A percentile compares a stretch with the other conserved stretches of the same genome.
These are phyloP conservation scores for Anacardium occidentale DNA, from an alignment of 345 rosid genomes.

Conservation along the genomic window DNA sequence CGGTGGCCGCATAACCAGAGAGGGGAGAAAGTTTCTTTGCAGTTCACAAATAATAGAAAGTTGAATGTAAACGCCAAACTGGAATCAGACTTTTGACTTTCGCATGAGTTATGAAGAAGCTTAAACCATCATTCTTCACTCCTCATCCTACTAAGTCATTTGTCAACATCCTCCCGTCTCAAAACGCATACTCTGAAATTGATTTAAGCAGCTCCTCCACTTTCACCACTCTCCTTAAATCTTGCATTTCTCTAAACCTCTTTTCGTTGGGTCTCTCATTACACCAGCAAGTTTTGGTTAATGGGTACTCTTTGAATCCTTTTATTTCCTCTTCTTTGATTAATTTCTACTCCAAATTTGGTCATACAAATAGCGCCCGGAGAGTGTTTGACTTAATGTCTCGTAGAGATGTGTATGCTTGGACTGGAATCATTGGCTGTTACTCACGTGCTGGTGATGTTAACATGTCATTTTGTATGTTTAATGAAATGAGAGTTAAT, in stretches of 20 bases:
- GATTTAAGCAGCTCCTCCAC: constrained; percentile 34
- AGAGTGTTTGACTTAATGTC: constrained; percentile 53
- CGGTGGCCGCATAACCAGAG: too few species aligned
- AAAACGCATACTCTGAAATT: constrained; percentile 34
- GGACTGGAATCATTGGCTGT: constrained; percentile 56
- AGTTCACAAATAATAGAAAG: too few species aligned
- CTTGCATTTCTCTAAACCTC: constrained; percentile 44
- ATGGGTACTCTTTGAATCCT: constrained; percentile 55
- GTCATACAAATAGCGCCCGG: constrained; percentile 31
- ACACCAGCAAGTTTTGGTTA: constrained; percentile 43
- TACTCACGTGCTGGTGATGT: constrained; percentile 39
- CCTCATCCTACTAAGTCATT: constrained; percentile 1
- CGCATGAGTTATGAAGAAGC: constrained; percentile 30
- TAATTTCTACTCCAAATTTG: constrained; percentile 38
- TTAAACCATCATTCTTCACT: constrained; percentile 33
- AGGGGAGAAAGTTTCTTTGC: too few species aligned
- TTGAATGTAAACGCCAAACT: too few species aligned
- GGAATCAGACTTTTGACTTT: too few species aligned
- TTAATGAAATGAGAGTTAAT: constrained; percentile 42
- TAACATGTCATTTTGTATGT: constrained; percentile 34
- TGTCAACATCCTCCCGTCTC: constrained; percentile 41
- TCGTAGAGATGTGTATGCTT: constrained; percentile 41
- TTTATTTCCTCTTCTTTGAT: constrained; percentile 54
- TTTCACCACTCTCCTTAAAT: constrained; percentile 57
- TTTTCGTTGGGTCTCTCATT: constrained; percentile 43